Percentiles rank a stretch among this genome's conserved stretches.
Evolutionary conservation across 2,329 filamentous ascomycete genomes (phyloP).

Genomic region (Coccinonectria pachysandricola): DNA sequence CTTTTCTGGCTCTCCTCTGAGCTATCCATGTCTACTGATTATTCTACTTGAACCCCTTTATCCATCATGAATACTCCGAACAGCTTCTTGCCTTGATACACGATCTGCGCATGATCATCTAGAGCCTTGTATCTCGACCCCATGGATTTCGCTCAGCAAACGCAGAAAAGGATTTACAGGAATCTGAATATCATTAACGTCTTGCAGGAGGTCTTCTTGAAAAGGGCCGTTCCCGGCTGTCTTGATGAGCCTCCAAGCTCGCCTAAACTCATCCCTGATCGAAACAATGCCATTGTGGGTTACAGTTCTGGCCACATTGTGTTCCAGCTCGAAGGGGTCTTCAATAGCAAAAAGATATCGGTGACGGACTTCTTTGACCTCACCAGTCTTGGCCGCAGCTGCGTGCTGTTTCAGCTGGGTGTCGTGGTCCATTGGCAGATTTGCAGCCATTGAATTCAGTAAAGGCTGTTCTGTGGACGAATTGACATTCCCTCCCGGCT

Average conservation of each 20-base stretch:
- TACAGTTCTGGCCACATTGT: slow-evolving; percentile 82
- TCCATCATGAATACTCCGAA: slow-evolving; percentile 1
- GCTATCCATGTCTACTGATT: no score
- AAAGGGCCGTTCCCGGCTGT: slow-evolving; percentile 32
- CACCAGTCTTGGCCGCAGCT: slow-evolving; percentile 22
- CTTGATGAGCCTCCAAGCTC: slow-evolving; percentile 64
- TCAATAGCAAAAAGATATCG: slow-evolving; percentile 84
- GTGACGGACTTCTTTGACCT: slow-evolving; percentile 61
- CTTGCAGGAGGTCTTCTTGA: slow-evolving; percentile 42
- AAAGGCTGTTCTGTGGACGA: slow-evolving; percentile 10
- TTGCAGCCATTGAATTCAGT: slow-evolving; percentile 1
- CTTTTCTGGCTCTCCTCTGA: no score
- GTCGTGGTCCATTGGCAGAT: slow-evolving; percentile 2
- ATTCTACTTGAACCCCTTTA: no score
- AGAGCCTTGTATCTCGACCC: slow-evolving; percentile 5
- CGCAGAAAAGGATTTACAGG: slow-evolving; percentile 14
- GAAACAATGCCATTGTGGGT: slow-evolving; percentile 72
- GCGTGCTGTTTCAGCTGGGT: slow-evolving; percentile 7
- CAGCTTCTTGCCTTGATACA: no score
- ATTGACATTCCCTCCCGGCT: slow-evolving; percentile 13
- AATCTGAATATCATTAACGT: slow-evolving; percentile 30
- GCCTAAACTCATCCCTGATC: slow-evolving; percentile 75
- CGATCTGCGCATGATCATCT: no score
- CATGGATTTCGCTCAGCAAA: slow-evolving; percentile 27
- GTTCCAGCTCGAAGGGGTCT: slow-evolving; percentile 79